A percentile compares a stretch with the other conserved stretches of the same genome.
Conservation (phyloP, 2,329 filamentous ascomycete species). For the Fusarium temperatum region DNA sequence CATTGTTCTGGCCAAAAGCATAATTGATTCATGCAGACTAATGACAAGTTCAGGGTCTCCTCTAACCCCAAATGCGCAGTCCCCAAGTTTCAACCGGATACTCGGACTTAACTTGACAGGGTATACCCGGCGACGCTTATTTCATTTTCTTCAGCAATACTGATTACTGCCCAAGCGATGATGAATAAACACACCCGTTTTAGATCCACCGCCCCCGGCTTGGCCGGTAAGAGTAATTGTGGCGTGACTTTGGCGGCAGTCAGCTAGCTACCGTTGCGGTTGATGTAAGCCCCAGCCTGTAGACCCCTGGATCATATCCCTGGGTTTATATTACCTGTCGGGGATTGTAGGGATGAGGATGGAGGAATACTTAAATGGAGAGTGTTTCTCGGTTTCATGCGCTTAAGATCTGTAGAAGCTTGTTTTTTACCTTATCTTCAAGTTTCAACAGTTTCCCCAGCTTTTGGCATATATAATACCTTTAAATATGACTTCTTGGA, state of each 20-base stretch:
- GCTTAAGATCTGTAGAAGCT: background rate
- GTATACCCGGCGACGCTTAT: background rate
- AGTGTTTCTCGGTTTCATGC: background rate
- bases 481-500: constrained; percentile 21
- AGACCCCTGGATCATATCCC: background rate
- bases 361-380: constrained; percentile 1
- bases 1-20: background rate
- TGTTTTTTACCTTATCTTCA: background rate
- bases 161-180: background rate
- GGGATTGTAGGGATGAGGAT: background rate
- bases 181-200: background rate
- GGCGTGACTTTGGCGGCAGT: background rate
- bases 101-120: background rate
- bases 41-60: background rate
- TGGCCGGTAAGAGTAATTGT: background rate
- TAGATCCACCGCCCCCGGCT: constrained; percentile 5
- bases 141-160: background rate
- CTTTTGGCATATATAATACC: background rate
- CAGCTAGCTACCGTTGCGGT: background rate
- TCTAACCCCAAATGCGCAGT: background rate
- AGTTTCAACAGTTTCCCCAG: background rate
- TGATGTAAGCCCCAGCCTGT: constrained; percentile 5
- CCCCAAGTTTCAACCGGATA: background rate
- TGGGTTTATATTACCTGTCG: background rate
- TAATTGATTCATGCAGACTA: background rate